Evolutionary conservation across 768 basidiomycete species (phyloP).

Genomic region (Russula ochroleuca): DNA sequence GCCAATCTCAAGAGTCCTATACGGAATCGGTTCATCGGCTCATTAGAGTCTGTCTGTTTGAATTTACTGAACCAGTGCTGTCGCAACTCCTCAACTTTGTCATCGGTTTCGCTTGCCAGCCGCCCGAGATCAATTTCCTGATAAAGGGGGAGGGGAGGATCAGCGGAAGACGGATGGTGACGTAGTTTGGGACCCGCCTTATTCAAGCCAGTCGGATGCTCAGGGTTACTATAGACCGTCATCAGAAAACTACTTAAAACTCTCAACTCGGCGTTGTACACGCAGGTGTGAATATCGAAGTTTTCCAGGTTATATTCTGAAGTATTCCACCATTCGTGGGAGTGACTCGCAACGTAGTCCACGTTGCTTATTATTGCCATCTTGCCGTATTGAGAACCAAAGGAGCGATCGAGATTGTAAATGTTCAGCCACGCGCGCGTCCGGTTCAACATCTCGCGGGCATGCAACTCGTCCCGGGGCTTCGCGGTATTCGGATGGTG

Average conservation of each 20-base stretch:
- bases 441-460: constrained; percentile 84
- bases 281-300: constrained; percentile 78
- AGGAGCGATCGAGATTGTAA: constrained; percentile 87
- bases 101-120: constrained; percentile 64
- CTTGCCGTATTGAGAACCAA: constrained; percentile 88
- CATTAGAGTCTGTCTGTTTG: constrained; percentile 51
- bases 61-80: constrained; percentile 52
- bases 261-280: constrained; percentile 71
- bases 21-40: constrained; percentile 55
- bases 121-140: constrained; percentile 62
- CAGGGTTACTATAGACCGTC: constrained; percentile 63
- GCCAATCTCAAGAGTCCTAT: constrained; percentile 57
- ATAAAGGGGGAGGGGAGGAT: background rate
- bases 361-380: constrained; percentile 69
- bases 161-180: background rate
- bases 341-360: constrained; percentile 73
- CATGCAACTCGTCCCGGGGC: constrained; percentile 75
- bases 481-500: constrained; percentile 71
- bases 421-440: constrained; percentile 89
- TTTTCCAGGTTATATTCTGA: constrained; percentile 48
- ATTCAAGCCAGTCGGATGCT: constrained; percentile 70
- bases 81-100: constrained; percentile 54
- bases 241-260: constrained; percentile 55
- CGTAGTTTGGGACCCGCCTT: constrained; percentile 42
- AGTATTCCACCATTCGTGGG: constrained; percentile 30